These are phyloP conservation scores for Aspergillus aculeatinus DNA, from an alignment of 2,329 filamentous ascomycete genomes.

Conservation along the genomic window DNA sequence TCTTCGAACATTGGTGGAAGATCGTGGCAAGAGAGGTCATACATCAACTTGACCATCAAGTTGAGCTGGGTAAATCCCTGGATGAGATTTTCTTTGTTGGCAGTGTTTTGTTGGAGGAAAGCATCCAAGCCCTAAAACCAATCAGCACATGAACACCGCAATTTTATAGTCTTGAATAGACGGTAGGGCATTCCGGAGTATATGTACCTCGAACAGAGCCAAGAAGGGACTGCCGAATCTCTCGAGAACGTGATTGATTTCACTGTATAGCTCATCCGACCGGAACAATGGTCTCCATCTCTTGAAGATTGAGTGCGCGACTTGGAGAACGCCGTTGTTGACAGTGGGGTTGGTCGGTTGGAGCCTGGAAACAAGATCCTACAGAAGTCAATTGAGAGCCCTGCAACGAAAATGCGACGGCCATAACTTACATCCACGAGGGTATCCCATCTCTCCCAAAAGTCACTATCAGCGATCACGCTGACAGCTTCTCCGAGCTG, in stretches of 20 bases:
- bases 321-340: slow-evolving; percentile 93
- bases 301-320: slow-evolving; percentile 97
- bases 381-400: slow-evolving; percentile 13
- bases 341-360: slow-evolving; percentile 76
- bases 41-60: slow-evolving; percentile 85
- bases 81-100: slow-evolving; percentile 71
- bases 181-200: background rate
- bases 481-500: slow-evolving; percentile 97
- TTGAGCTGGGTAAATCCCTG: slow-evolving; percentile 83
- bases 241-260: slow-evolving; percentile 91
- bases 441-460: slow-evolving; percentile 96
- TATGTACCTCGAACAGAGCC: slow-evolving; percentile 67
- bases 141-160: background rate
- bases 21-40: slow-evolving; percentile 97
- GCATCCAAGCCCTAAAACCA: slow-evolving; percentile 46
- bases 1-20: slow-evolving; percentile 93
- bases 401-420: background rate
- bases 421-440: slow-evolving; percentile 67
- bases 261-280: slow-evolving; percentile 86
- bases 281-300: slow-evolving; percentile 92
- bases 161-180: background rate
- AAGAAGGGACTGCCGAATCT: slow-evolving; percentile 85
- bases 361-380: slow-evolving; percentile 86
- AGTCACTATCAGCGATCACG: slow-evolving; percentile 96
- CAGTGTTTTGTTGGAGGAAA: slow-evolving; percentile 69